Percentiles rank a stretch among this genome's conserved stretches.
Conservation (phyloP, 768 basidiomycete genomes). For the Termitomyces bulborhizus region DNA sequence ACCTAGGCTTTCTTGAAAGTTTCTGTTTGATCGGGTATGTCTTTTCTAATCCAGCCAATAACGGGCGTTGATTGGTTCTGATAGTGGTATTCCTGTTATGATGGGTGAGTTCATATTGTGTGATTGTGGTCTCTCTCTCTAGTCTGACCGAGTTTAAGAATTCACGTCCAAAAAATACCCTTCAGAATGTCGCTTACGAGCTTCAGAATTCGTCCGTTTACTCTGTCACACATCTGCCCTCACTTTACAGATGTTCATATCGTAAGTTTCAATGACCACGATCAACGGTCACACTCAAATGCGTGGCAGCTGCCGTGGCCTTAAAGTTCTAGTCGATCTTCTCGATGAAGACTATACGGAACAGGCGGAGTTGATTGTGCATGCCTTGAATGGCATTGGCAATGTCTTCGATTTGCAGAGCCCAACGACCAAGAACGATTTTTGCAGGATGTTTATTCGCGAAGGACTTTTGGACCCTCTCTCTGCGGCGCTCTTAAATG, state of each 20-base stretch:
- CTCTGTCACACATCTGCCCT: conserved; percentile 90
- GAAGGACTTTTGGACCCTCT: conserved; percentile 94
- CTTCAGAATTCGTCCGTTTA: conserved; percentile 89
- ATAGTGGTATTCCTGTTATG: conserved; percentile 89
- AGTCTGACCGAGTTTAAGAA: conserved; percentile 32
- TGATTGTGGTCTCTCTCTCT: not conserved
- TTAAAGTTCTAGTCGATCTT: conserved; percentile 91
- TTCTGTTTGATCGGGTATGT: conserved; percentile 86
- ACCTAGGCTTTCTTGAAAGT: conserved; percentile 85
- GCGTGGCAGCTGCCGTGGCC: conserved; percentile 74
- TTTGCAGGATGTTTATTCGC: conserved; percentile 95
- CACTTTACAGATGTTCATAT: conserved; percentile 98
- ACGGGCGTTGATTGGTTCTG: not conserved
- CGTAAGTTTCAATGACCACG: conserved; percentile 47
- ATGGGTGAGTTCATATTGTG: conserved; percentile 52
- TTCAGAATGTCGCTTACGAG: conserved; percentile 89
- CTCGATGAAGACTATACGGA: conserved; percentile 94
- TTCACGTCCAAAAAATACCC: conserved; percentile 95
- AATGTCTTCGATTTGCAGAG: conserved; percentile 96
- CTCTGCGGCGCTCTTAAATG: conserved; percentile 82
- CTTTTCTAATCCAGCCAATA: not conserved
- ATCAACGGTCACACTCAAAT: not conserved
- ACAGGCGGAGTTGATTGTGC: conserved; percentile 85
- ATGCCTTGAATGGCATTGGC: conserved; percentile 90
- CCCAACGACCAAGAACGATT: conserved; percentile 96